Conservation (phyloP, 768 basidiomycete genomes). For the Amanita jacksonii region DNA sequence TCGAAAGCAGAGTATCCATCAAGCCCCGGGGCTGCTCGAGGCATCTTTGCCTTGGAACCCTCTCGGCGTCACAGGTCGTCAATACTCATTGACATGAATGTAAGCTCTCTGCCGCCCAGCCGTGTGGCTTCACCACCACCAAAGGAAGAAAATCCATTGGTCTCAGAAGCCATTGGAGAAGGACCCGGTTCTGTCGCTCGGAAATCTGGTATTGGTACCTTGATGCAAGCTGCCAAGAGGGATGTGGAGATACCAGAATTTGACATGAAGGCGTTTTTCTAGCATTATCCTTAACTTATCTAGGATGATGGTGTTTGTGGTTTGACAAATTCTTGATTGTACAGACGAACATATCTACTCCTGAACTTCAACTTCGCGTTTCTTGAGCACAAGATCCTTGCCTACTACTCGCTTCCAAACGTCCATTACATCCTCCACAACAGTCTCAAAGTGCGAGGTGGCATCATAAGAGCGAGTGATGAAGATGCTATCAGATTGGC, state of each 20-base stretch:
- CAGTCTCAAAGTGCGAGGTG: constrained; percentile 97
- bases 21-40: constrained; percentile 34
- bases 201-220: constrained; percentile 67
- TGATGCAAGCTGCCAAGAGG: constrained; percentile 89
- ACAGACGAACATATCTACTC: constrained; percentile 19
- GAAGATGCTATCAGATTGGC: constrained; percentile 84
- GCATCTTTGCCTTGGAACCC: constrained; percentile 39
- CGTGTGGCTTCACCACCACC: constrained; percentile 39
- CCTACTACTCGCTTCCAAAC: constrained; percentile 89
- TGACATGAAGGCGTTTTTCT: constrained; percentile 74
- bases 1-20: constrained; percentile 18
- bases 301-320: too few relatives aligned
- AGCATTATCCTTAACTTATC: too few relatives aligned
- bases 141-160: constrained; percentile 12
- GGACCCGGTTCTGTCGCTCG: constrained; percentile 53
- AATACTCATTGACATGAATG: constrained; percentile 87
- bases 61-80: constrained; percentile 55
- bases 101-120: constrained; percentile 51
- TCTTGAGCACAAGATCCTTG: constrained; percentile 74
- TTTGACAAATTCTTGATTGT: background rate
- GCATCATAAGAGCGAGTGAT: constrained; percentile 98
- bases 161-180: constrained; percentile 33
- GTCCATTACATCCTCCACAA: constrained; percentile 94
- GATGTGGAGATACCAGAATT: constrained; percentile 83
- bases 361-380: constrained; percentile 66